Evolutionary conservation across 345 rosid species (phyloP), one percentile per base, ranked within the genome.

Genomic region (Raphanus raphanistrum): DNA sequence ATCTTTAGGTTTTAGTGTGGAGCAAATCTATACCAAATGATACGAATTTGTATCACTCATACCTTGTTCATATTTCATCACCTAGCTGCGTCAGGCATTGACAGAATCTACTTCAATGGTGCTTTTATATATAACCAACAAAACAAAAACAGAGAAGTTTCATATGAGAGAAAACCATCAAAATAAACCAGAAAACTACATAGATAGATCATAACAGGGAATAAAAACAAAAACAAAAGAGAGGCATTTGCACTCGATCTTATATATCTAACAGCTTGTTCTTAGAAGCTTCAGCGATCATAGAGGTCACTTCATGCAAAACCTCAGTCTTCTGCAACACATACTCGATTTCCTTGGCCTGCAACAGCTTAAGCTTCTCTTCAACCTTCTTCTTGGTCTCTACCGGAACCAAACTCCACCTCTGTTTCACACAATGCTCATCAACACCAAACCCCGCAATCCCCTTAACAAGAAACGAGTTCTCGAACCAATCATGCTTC

Each of bases 311-410:
- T 4, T 81, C 74, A 38, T 17, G 65, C 10, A 81, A 11, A 52
- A 81, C 9, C 12, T 13, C 55, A 0, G 70, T 26, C 77, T 81
- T 81, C 55, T 67, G 31, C 67, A 72, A 1, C 58, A 68, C 66
- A 76, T 28, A 76, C 0, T 81, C 74, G 2, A 76, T 5, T 2
- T 81, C 80, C 12, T 50, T 76, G 12, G 21, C 71, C 6, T 68
- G 74, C 64, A 81, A 50, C 5, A 11, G 2, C 48, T 81, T 71
- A 8, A 52, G 16, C 71, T 76, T 68, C 70, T 72, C 84, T 62
- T 72, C 74, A 52, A 81, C 0, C 7, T 35, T 32, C 70, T 72
- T 76, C 78, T 81, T 81, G 0, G 2, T 10, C 71, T 57, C 74
- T 0, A 5, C 61, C 0, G 70, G 16, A 0, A 72, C 55, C 33